Conservation (phyloP, 2,329 filamentous ascomycete species). For the Calonectria pauciramosa region DNA sequence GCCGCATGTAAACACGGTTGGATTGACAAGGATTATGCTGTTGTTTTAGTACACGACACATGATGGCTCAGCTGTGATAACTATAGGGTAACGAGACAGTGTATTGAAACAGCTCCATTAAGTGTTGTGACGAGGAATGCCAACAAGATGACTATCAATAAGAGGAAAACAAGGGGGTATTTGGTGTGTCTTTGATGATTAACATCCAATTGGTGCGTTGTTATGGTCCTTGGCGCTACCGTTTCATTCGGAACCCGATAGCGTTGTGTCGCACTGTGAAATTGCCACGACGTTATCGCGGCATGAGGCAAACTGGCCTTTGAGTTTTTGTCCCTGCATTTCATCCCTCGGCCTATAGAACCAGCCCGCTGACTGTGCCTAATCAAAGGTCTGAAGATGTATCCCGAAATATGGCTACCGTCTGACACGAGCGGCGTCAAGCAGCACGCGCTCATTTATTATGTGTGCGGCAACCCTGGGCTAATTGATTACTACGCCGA, state of each 20-base stretch:
- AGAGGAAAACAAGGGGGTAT: neutral
- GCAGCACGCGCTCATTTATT: constrained; percentile 71
- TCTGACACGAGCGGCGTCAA: constrained; percentile 39
- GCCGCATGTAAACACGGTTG: neutral
- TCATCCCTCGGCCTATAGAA: neutral
- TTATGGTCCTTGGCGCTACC: neutral
- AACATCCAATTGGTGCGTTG: neutral
- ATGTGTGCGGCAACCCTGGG: constrained; percentile 83
- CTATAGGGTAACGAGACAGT: neutral
- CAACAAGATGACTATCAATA: too few relatives aligned
- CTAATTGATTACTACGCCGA: constrained; percentile 79
- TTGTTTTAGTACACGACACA: neutral
- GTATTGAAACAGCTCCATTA: neutral
- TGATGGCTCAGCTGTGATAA: neutral
- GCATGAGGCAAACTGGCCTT: neutral
- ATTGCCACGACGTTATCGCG: neutral
- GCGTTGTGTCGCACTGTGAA: neutral
- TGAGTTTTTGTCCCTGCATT: neutral
- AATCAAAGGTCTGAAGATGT: constrained; percentile 32
- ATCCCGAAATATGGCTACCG: constrained; percentile 47
- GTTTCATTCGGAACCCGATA: neutral
- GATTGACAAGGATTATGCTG: neutral
- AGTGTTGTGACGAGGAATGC: too few relatives aligned
- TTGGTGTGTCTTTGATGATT: neutral
- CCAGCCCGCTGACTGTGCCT: neutral